Conservation (phyloP, 148 eudicot species). For the Spergularia bocconei region DNA sequence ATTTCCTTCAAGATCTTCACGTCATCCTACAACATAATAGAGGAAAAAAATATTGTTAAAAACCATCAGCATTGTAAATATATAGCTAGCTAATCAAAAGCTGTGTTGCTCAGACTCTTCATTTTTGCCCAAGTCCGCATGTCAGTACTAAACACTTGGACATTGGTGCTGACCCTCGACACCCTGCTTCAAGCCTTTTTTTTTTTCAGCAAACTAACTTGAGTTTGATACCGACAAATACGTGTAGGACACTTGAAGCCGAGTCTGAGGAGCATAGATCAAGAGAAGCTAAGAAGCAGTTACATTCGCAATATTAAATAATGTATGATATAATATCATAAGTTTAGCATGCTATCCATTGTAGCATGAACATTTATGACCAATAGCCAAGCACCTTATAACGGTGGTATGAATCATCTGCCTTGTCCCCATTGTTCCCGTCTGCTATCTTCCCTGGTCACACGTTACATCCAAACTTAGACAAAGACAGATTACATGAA, state of each 20-base stretch:
- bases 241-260: too few relatives aligned
- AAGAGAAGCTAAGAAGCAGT: too few relatives aligned
- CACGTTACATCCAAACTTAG: not conserved
- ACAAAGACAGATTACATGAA: not conserved
- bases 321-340: too few relatives aligned
- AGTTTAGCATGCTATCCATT: not conserved
- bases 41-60: too few relatives aligned
- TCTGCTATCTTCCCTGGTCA: constrained; percentile 26
- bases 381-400: constrained; percentile 26
- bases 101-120: too few relatives aligned
- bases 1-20: constrained; percentile 31
- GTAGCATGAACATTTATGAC: not conserved
- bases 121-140: too few relatives aligned
- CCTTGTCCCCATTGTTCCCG: constrained; percentile 32
- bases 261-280: too few relatives aligned
- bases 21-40: constrained; percentile 36
- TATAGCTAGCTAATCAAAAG: not conserved
- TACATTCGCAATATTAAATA: too few relatives aligned
- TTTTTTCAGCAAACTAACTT: not conserved
- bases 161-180: too few relatives aligned
- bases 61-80: not conserved
- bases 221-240: not conserved
- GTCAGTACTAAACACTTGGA: too few relatives aligned
- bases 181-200: too few relatives aligned
- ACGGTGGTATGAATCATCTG: constrained; percentile 35